These are phyloP conservation scores for Trifolium fragiferum DNA, from an alignment of 306 rosid genomes.

Conservation along the genomic window DNA sequence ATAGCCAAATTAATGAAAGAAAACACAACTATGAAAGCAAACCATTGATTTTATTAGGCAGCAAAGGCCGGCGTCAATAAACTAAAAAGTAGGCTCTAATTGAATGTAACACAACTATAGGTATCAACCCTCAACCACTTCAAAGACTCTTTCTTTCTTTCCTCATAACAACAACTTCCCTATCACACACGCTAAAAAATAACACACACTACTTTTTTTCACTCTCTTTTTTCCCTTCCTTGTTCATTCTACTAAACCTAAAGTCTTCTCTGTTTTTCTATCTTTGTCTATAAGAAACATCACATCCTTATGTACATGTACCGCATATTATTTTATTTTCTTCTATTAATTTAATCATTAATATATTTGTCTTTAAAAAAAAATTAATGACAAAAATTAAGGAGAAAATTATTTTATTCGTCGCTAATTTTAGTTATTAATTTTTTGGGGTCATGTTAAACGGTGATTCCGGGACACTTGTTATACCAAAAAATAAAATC, in stretches of 20 bases:
- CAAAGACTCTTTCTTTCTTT: conserved; percentile 23
- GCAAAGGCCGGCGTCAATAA: conserved; percentile 43
- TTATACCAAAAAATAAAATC: too few species aligned
- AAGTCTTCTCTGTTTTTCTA: not conserved
- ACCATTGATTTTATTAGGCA: conserved; percentile 36
- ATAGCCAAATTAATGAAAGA: conserved; percentile 22
- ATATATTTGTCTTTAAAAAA: too few species aligned
- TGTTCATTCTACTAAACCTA: not conserved
- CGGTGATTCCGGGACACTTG: too few species aligned
- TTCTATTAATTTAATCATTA: too few species aligned
- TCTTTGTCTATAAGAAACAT: not conserved
- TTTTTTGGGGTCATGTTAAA: too few species aligned
- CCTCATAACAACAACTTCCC: conserved; percentile 48
- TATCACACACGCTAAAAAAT: conserved; percentile 36
- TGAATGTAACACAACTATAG: conserved; percentile 54
- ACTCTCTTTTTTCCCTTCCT: not conserved
- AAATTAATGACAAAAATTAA: too few species aligned
- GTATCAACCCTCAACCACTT: conserved; percentile 59
- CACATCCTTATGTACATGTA: not conserved
- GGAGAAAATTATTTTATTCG: too few species aligned
- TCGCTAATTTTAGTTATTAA: not conserved
- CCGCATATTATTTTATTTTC: conserved; percentile 2
- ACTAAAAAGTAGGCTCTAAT: conserved; percentile 73
- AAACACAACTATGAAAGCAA: not conserved
- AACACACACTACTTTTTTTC: not conserved